These are phyloP conservation scores for Rhinocladiella mackenziei DNA, from an alignment of 2,329 filamentous ascomycete genomes.

Conservation along the genomic window DNA sequence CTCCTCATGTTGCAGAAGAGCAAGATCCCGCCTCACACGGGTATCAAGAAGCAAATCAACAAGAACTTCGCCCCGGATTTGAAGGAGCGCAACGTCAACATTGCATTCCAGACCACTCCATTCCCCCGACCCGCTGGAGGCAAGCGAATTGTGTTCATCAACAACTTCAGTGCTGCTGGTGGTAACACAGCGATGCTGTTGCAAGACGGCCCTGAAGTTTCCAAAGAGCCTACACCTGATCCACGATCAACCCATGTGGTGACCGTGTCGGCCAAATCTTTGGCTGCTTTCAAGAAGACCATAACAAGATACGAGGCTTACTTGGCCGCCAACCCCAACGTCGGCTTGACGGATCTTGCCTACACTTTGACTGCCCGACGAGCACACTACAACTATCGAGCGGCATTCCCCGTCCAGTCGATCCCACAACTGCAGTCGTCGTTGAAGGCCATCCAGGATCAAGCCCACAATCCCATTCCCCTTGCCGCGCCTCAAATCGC, in stretches of 20 bases:
- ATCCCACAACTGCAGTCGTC: conserved; percentile 33
- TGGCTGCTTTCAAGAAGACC: conserved; percentile 50
- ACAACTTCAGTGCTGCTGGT: conserved; percentile 68
- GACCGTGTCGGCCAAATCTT: conserved; percentile 54
- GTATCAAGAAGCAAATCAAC: conserved; percentile 55
- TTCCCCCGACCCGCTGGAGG: conserved; percentile 32
- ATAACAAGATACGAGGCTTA: conserved; percentile 53
- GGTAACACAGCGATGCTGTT: conserved; percentile 66
- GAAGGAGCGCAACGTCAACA: conserved; percentile 34
- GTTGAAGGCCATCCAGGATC: conserved; percentile 29
- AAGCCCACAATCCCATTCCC: conserved; percentile 32
- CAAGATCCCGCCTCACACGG: conserved; percentile 61
- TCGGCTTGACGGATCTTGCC: conserved; percentile 54
- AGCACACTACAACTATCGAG: conserved; percentile 41
- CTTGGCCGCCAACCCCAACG: conserved; percentile 51
- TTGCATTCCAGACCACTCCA: conserved; percentile 44
- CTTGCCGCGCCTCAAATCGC: conserved; percentile 32
- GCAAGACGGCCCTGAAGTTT: conserved; percentile 53
- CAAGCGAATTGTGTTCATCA: conserved; percentile 47
- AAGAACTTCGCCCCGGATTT: conserved; percentile 36
- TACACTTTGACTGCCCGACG: conserved; percentile 64
- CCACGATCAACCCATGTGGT: conserved; percentile 57
- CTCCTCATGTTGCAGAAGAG: conserved; percentile 62
- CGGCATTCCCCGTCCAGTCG: conserved; percentile 33
- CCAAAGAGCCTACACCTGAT: conserved; percentile 41